Conservation (phyloP, 352 stramenopile genomes). For the Globisporangium spinosum region DNA sequence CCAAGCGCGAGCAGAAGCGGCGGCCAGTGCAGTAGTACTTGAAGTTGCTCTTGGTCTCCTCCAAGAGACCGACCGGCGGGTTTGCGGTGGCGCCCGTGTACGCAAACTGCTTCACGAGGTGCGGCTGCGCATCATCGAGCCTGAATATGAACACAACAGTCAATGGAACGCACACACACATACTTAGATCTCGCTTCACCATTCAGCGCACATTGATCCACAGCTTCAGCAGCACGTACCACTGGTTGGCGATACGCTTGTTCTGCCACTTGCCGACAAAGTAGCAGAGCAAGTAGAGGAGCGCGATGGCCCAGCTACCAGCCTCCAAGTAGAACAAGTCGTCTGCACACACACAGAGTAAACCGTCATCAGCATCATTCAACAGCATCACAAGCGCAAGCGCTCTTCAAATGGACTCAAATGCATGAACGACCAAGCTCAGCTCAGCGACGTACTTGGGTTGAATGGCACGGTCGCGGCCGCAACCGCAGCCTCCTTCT, state of each 20-base stretch:
- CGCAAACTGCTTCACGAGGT: constrained; percentile 65
- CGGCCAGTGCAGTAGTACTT: constrained; percentile 85
- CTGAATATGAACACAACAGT: constrained; percentile 7
- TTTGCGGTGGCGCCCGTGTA: constrained; percentile 66
- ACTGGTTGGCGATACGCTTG: constrained; percentile 58
- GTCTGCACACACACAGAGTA: constrained; percentile 20
- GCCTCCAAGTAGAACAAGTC: constrained; percentile 50
- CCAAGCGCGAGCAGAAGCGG: constrained; percentile 71
- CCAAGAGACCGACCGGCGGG: constrained; percentile 55
- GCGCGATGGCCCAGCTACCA: constrained; percentile 36
- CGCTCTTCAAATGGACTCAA: background rate
- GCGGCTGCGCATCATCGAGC: constrained; percentile 60
- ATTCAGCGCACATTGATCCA: background rate
- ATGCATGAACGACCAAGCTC: background rate
- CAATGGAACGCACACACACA: background rate
- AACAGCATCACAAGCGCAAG: background rate
- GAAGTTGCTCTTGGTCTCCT: constrained; percentile 74
- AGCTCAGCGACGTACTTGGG: constrained; percentile 14
- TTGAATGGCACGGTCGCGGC: constrained; percentile 14
- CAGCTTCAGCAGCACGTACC: constrained; percentile 27
- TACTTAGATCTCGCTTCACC: background rate
- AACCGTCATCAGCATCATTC: background rate
- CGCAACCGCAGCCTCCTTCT: constrained; percentile 18
- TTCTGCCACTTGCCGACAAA: constrained; percentile 68
- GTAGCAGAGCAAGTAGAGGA: constrained; percentile 57